Base-by-base conservation (phyloP, 164 flowering plant genomes). In the Dillenia suffruticosa region DNA sequence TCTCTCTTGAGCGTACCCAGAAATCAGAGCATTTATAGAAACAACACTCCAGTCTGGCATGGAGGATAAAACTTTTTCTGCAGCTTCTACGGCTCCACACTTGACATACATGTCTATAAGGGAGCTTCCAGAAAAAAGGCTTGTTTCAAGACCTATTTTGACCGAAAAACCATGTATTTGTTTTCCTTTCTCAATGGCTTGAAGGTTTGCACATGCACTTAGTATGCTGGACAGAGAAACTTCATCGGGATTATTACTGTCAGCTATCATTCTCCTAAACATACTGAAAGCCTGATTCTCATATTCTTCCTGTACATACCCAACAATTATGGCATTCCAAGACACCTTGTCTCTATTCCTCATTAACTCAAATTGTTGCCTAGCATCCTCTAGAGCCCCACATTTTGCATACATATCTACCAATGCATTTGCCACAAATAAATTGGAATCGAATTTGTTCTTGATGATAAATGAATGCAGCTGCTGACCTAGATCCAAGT, bases 371-470 rank as follows among this genome's bases (percentile, higher is more conserved):
- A 94, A 94, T 59, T 76, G 84, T 45, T 72, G 66, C 61, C 82
- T 86, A 12, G 97, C 93, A 32, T 85, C 86, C 54, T 58, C 55
- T 19, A 91, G 67, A 72, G 77, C 71, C 52, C 93, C 89, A 46
- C 77, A 83, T 69, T 94, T 94, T 32, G 89, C 95, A 81, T 94
- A 89, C 97, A 89, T 89, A 70, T 94, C 93, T 16, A 86, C 84
- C 70, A 94, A 63, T 61, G 96, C 90, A 80, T 94, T 94, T 64
- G 77, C 84, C 44, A 88, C 93, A 76, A 71, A 91, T 53, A 94
- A 68, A 67, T 83, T 94, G 10, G 68, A 55, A 44, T 67, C 77
- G 17, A 75, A 66, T 55, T 75, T 83, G 49, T 73, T 80, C 79
- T 88, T 94, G 57, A 89, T 78, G 32, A 91, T 69, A 63, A 68